Percentiles rank a stretch among this genome's conserved stretches.
phyloP scores from a whole-genome alignment of 2,329 filamentous ascomycete species.

The Aspergillus ochraceus region DNA sequence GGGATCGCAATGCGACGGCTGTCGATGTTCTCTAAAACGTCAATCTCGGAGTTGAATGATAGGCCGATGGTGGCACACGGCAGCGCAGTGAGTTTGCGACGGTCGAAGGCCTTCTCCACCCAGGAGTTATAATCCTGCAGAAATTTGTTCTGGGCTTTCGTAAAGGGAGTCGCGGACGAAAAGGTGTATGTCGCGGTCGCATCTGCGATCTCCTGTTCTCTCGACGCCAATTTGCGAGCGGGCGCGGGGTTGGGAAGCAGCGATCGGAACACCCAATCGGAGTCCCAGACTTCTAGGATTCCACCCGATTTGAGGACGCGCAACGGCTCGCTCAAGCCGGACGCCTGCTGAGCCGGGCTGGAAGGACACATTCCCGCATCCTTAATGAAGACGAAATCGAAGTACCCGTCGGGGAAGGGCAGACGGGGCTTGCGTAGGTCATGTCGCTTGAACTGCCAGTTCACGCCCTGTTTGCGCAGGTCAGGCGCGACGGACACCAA shows the following conservation, averaged over 20 bases:
- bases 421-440: slow-evolving; percentile 74
- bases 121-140: slow-evolving; percentile 81
- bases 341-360: slow-evolving; percentile 54
- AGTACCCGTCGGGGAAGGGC: slow-evolving; percentile 76
- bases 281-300: slow-evolving; percentile 84
- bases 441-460: slow-evolving; percentile 86
- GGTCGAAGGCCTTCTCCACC: slow-evolving; percentile 73
- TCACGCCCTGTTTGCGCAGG: slow-evolving; percentile 69
- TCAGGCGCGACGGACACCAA: slow-evolving; percentile 71
- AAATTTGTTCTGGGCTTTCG: slow-evolving; percentile 76
- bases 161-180: slow-evolving; percentile 78
- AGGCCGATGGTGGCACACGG: slow-evolving; percentile 77
- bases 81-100: slow-evolving; percentile 66
- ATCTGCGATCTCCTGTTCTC: slow-evolving; percentile 64
- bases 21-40: slow-evolving; percentile 66
- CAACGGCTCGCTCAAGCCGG: slow-evolving; percentile 69
- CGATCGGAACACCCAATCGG: slow-evolving; percentile 80
- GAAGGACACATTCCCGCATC: slow-evolving; percentile 72
- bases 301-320: slow-evolving; percentile 77
- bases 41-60: slow-evolving; percentile 78
- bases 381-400: slow-evolving; percentile 87
- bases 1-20: slow-evolving; percentile 83
- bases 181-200: slow-evolving; percentile 79
- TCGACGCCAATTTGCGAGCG: slow-evolving; percentile 56
- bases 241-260: slow-evolving; percentile 74